Conservation (phyloP, 148 eudicot species). For the Diospyros kaki region DNA sequence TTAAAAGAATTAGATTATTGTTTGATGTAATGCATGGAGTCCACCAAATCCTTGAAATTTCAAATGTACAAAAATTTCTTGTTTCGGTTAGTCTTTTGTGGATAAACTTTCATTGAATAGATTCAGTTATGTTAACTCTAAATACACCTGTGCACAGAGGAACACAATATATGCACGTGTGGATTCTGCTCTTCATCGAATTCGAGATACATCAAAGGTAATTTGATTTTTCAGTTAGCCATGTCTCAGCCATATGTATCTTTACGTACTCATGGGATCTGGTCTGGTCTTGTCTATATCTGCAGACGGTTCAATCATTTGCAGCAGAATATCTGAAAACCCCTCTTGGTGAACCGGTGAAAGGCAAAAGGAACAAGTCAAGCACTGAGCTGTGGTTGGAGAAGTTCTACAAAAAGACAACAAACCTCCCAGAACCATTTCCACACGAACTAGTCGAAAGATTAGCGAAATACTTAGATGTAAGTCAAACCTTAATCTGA, state of each 20-base stretch:
- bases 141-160: constrained; percentile 47
- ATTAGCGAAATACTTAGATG: constrained; percentile 87
- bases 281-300: background rate
- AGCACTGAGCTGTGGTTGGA: constrained; percentile 92
- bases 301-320: constrained; percentile 81
- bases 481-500: constrained; percentile 32
- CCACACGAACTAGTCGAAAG: constrained; percentile 94
- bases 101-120: background rate
- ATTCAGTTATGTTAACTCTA: background rate
- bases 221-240: constrained; percentile 13
- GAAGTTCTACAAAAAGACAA: constrained; percentile 91
- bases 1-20: background rate
- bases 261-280: background rate
- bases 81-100: background rate
- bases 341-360: constrained; percentile 96
- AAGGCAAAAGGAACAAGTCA: constrained; percentile 89
- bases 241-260: background rate
- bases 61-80: background rate
- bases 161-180: constrained; percentile 91
- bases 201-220: constrained; percentile 88
- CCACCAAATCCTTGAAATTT: background rate
- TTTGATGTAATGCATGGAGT: background rate
- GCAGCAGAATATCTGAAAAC: constrained; percentile 82
- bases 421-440: constrained; percentile 89
- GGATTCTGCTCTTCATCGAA: constrained; percentile 84